Percentiles rank a stretch among this genome's conserved stretches.
Conservation (phyloP, 2,329 filamentous ascomycete genomes). For the Zopfia rhizophila region DNA sequence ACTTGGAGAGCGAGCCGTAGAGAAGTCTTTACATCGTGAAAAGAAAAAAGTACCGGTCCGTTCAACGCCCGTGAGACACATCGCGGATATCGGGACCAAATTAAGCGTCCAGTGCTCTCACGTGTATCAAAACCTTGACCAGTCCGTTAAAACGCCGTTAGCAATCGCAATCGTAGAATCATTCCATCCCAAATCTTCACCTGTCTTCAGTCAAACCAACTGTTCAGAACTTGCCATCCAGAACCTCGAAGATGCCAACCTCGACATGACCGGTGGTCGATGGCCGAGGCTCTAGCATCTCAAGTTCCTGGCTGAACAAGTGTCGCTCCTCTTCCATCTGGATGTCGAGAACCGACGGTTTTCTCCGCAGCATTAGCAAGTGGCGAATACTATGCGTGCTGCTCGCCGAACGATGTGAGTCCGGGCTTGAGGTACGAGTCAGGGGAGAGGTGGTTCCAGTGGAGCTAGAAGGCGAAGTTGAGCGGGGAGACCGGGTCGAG, state of each 20-base stretch:
- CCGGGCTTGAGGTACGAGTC: conserved; percentile 41
- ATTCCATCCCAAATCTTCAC: too few species aligned
- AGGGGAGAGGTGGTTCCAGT: conserved; percentile 36
- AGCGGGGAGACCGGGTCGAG: conserved; percentile 36
- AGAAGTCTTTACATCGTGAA: too few species aligned
- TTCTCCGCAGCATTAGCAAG: conserved; percentile 44
- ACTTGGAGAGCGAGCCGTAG: too few species aligned
- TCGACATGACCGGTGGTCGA: conserved; percentile 24
- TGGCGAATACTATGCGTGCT: conserved; percentile 38
- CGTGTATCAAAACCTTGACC: too few species aligned
- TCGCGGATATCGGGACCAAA: too few species aligned
- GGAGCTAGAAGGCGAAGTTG: conserved; percentile 33
- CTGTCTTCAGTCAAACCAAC: too few species aligned
- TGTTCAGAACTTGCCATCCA: conserved; percentile 46
- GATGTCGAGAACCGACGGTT: conserved; percentile 45
- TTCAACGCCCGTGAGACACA: too few species aligned
- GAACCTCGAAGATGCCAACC: conserved; percentile 52
- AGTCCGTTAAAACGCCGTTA: too few species aligned
- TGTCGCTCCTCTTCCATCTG: conserved; percentile 49
- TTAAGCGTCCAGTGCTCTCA: too few species aligned
- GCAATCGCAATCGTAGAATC: too few species aligned
- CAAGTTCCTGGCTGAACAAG: conserved; percentile 41
- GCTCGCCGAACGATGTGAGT: conserved; percentile 37
- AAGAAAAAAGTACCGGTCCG: too few species aligned
- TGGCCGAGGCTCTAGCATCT: conserved; percentile 47